phyloP scores from a whole-genome alignment of 306 rosid genomes.

The Malus domestica region DNA sequence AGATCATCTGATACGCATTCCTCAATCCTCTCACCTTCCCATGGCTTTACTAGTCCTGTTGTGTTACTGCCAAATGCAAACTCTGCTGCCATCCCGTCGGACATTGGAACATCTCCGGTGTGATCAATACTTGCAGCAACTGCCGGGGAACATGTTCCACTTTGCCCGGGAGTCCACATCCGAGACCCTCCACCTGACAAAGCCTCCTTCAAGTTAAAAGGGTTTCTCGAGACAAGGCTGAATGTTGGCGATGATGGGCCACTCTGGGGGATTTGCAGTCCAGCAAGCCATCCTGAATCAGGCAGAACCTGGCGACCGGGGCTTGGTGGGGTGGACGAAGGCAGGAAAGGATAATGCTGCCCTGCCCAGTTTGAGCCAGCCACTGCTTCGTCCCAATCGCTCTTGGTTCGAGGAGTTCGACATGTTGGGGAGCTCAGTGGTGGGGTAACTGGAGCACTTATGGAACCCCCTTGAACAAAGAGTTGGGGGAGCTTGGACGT shows the following conservation, averaged over 20 bases:
- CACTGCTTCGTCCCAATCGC: constrained; percentile 47
- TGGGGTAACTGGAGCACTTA: constrained; percentile 63
- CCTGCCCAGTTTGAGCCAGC: constrained; percentile 36
- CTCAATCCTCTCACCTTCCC: constrained; percentile 71
- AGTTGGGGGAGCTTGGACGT: constrained; percentile 41
- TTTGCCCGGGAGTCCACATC: constrained; percentile 59
- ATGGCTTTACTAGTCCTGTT: constrained; percentile 47
- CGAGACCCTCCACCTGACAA: constrained; percentile 36
- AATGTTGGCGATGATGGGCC: constrained; percentile 59
- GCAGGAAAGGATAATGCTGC: constrained; percentile 34
- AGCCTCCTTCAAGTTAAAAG: constrained; percentile 40
- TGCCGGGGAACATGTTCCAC: constrained; percentile 56
- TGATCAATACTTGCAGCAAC: constrained; percentile 33
- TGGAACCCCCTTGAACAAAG: constrained; percentile 41
- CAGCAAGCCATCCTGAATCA: constrained; percentile 47
- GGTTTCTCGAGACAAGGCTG: constrained; percentile 45
- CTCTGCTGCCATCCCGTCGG: constrained; percentile 48
- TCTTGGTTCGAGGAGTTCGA: constrained; percentile 39
- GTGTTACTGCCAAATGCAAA: constrained; percentile 50
- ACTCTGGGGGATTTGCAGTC: constrained; percentile 45
- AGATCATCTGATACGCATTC: constrained; percentile 58
- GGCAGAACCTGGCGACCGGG: constrained; percentile 44
- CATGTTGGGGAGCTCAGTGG: constrained; percentile 59
- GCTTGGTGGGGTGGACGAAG: constrained; percentile 58
- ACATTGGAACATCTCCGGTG: constrained; percentile 46